Conservation (phyloP, 805 yeast species). For the Ogataea pilisensis region DNA sequence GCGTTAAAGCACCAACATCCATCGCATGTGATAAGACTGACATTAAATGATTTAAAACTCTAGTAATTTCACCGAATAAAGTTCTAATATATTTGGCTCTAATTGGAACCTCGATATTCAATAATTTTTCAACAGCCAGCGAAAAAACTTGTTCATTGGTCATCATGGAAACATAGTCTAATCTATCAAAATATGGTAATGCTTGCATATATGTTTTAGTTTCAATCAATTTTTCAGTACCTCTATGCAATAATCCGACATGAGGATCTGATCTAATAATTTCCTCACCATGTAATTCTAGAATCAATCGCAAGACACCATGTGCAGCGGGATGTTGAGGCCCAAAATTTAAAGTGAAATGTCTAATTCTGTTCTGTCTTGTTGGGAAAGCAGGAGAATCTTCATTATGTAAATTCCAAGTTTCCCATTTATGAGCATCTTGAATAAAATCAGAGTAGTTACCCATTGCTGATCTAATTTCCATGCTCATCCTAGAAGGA, state of each 20-base stretch:
- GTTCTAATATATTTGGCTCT: conserved; percentile 85
- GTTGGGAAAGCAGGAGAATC: conserved; percentile 35
- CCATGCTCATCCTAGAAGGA: conserved; percentile 24
- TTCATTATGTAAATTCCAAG: conserved; percentile 32
- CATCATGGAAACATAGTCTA: conserved; percentile 86
- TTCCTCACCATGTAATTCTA: conserved; percentile 87
- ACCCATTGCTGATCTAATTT: conserved; percentile 41
- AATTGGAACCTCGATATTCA: conserved; percentile 79
- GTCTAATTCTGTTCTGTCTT: conserved; percentile 59
- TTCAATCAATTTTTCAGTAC: conserved; percentile 85
- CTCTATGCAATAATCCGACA: conserved; percentile 82
- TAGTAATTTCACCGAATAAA: conserved; percentile 80
- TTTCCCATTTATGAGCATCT: conserved; percentile 32
- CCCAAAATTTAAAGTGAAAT: conserved; percentile 85
- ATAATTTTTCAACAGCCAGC: conserved; percentile 77
- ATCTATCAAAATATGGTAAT: conserved; percentile 81
- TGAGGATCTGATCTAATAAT: conserved; percentile 85
- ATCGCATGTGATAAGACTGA: conserved; percentile 82
- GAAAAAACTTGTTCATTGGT: conserved; percentile 84
- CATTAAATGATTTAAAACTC: conserved; percentile 82
- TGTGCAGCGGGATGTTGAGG: conserved; percentile 96
- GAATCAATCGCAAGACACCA: conserved; percentile 82
- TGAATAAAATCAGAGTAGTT: conserved; percentile 32
- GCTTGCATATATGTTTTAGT: conserved; percentile 85
- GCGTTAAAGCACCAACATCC: conserved; percentile 94